Percentiles rank a stretch among this genome's conserved stretches.
These are phyloP conservation scores for Erodium moschatum DNA, from an alignment of 441 rosid species.

Conservation along the genomic window DNA sequence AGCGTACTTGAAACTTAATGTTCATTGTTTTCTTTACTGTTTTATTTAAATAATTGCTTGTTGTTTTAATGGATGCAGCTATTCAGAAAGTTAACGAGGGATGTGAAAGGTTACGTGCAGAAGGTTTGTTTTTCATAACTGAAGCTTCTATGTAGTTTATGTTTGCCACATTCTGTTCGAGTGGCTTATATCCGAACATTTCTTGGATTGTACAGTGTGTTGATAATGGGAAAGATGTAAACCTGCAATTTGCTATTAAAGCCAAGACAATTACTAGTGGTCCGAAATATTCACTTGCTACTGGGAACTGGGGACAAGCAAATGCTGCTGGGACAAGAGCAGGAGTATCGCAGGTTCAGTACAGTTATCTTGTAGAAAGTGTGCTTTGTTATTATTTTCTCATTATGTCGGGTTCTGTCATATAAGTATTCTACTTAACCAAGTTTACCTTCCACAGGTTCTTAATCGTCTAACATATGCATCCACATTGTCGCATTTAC, in stretches of 20 bases:
- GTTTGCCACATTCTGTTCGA: constrained; percentile 14
- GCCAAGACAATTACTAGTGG: constrained; percentile 96
- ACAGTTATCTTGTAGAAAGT: constrained; percentile 4
- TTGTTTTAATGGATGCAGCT: constrained; percentile 45
- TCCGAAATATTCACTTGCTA: constrained; percentile 91
- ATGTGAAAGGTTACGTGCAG: constrained; percentile 49
- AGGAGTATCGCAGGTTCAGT: constrained; percentile 91
- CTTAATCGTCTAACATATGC: constrained; percentile 91
- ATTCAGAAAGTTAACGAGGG: constrained; percentile 32
- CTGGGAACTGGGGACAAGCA: constrained; percentile 99
- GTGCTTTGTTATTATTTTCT: neutral
- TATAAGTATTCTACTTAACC: neutral
- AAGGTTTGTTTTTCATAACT: constrained; percentile 44
- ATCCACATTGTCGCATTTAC: constrained; percentile 88
- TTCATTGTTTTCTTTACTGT: neutral
- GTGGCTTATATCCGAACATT: constrained; percentile 8
- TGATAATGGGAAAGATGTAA: constrained; percentile 93
- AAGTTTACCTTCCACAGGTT: constrained; percentile 38
- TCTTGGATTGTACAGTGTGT: constrained; percentile 49
- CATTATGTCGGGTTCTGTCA: neutral
- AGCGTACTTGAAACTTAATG: neutral
- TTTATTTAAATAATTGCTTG: constrained; percentile 20
- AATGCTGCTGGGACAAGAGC: constrained; percentile 99
- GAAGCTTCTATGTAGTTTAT: constrained; percentile 14
- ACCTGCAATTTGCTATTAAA: constrained; percentile 88